Evolutionary conservation across 2,329 filamentous ascomycete genomes (phyloP).

Genomic region (Colletotrichum sp.): DNA sequence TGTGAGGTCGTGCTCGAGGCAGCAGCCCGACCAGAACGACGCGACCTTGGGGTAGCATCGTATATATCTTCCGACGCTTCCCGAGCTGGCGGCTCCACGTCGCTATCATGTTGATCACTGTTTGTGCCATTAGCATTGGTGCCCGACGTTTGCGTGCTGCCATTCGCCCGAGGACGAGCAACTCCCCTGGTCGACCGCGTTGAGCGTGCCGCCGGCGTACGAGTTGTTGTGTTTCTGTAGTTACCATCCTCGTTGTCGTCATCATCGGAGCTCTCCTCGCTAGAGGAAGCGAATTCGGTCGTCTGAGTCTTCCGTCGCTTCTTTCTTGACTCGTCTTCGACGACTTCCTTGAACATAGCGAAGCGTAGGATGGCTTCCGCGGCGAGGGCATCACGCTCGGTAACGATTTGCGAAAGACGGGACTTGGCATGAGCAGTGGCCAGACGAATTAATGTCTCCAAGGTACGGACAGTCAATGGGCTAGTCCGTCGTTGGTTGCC

Average conservation of each 20-base stretch:
- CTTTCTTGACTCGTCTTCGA: constrained; percentile 80
- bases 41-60: constrained; percentile 45
- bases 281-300: constrained; percentile 62
- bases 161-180: constrained; percentile 35
- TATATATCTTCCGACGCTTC: constrained; percentile 47
- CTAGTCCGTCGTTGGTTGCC: constrained; percentile 92
- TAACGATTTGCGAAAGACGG: constrained; percentile 84
- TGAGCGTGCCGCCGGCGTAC: constrained; percentile 37
- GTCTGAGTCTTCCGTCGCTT: constrained; percentile 76
- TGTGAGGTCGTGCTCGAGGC: constrained; percentile 43
- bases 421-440: constrained; percentile 96
- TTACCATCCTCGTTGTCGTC: constrained; percentile 66
- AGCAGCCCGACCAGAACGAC: constrained; percentile 33
- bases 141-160: constrained; percentile 28
- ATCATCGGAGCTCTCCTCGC: constrained; percentile 64
- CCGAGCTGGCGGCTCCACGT: constrained; percentile 44
- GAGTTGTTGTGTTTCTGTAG: constrained; percentile 25
- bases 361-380: constrained; percentile 92
- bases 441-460: constrained; percentile 97
- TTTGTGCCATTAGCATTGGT: constrained; percentile 30
- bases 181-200: constrained; percentile 33
- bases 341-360: constrained; percentile 95
- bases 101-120: constrained; percentile 49
- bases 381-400: constrained; percentile 85
- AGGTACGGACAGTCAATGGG: constrained; percentile 93